Conservation (phyloP, 78 protist species). For the Ministeria vibrans region DNA sequence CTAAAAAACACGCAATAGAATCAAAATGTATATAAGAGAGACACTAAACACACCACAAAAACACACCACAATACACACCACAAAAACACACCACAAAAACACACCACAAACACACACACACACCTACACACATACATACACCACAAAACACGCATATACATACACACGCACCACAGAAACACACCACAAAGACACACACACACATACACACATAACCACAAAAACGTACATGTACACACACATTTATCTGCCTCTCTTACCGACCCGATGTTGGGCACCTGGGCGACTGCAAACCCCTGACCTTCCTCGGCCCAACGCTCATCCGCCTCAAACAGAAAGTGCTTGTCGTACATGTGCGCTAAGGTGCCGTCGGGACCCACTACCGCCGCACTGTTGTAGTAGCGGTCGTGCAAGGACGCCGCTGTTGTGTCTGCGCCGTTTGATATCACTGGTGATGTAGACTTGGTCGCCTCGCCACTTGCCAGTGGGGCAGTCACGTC, state of each 20-base stretch:
- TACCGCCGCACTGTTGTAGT: conserved; percentile 13
- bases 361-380: neutral
- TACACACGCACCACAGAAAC: neutral
- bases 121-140: neutral
- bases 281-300: neutral
- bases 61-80: neutral
- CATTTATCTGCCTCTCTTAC: neutral
- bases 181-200: neutral
- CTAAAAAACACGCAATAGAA: neutral
- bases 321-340: conserved; percentile 20
- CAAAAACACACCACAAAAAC: neutral
- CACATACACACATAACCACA: neutral
- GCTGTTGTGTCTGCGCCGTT: too few relatives aligned
- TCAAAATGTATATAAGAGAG: too few relatives aligned
- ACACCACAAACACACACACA: neutral
- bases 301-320: conserved; percentile 31
- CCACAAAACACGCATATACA: neutral
- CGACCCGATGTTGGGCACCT: neutral
- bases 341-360: conserved; percentile 14
- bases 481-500: too few relatives aligned
- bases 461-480: neutral
- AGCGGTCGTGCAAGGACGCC: neutral
- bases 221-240: neutral
- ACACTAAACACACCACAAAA: conserved; percentile 1
- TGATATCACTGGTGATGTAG: neutral